phyloP scores from a whole-genome alignment of 2,329 filamentous ascomycete genomes.

The Nothopassalora personata region DNA sequence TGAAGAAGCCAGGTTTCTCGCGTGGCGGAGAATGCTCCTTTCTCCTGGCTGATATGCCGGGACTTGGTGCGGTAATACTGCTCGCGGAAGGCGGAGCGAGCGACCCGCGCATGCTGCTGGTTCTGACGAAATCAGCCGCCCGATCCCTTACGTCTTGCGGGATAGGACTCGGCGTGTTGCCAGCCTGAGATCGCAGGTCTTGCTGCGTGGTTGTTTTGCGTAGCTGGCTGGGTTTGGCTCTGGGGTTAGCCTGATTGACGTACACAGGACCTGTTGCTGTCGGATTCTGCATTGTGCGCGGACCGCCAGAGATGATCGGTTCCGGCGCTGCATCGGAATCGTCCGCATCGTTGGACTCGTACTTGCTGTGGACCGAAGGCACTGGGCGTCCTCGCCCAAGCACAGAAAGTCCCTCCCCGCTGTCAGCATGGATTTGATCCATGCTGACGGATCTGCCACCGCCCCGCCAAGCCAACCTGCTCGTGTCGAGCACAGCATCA shows the following conservation, averaged over 20 bases:
- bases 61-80: conserved; percentile 47
- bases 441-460: conserved; percentile 64
- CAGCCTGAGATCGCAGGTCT: conserved; percentile 25
- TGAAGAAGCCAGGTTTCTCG: conserved; percentile 80
- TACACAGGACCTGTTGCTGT: conserved; percentile 32
- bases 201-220: conserved; percentile 32
- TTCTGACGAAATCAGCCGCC: conserved; percentile 46
- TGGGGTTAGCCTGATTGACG: conserved; percentile 24
- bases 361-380: conserved; percentile 40
- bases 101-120: conserved; percentile 38
- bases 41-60: conserved; percentile 35
- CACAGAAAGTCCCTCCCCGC: conserved; percentile 38
- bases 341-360: conserved; percentile 29
- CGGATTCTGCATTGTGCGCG: conserved; percentile 51
- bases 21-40: conserved; percentile 24
- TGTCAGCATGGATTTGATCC: conserved; percentile 56
- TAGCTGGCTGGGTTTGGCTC: conserved; percentile 21
- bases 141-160: conserved; percentile 41
- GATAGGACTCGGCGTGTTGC: conserved; percentile 23
- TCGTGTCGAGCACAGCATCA: conserved; percentile 55
- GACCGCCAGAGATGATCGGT: conserved; percentile 75
- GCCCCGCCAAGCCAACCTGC: conserved; percentile 46
- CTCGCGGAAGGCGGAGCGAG: conserved; percentile 43
- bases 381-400: conserved; percentile 40
- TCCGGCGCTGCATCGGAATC: conserved; percentile 79